phyloP scores from a whole-genome alignment of 2,329 filamentous ascomycete species.

The Alternaria novae-zelandiae region DNA sequence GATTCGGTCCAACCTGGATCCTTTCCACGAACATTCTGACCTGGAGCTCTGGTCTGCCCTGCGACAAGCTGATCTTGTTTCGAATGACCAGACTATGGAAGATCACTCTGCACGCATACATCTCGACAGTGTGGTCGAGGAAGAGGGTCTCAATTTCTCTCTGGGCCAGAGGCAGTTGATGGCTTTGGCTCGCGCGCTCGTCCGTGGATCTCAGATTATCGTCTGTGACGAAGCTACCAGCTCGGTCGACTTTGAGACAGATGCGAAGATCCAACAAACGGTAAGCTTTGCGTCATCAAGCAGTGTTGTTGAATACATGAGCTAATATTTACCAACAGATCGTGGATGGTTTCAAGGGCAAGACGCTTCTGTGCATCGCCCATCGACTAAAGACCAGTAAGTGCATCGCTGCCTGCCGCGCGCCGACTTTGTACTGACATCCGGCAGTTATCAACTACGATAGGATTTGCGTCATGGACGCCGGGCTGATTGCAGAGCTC shows the following conservation, averaged over 20 bases:
- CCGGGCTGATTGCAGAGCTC: conserved; percentile 84
- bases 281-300: conserved; percentile 63
- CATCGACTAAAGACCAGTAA: conserved; percentile 78
- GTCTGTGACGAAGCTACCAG: conserved; percentile 93
- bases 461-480: conserved; percentile 95
- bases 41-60: conserved; percentile 79
- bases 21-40: conserved; percentile 79
- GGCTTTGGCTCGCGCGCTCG: conserved; percentile 89
- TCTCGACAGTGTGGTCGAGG: conserved; percentile 85
- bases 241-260: conserved; percentile 75
- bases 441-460: conserved; percentile 82
- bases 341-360: conserved; percentile 80
- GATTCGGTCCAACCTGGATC: conserved; percentile 79
- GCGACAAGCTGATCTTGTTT: conserved; percentile 75
- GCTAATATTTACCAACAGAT: conserved; percentile 76
- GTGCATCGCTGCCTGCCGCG: not conserved
- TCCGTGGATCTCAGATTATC: conserved; percentile 87
- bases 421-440: not conserved
- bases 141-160: conserved; percentile 95
- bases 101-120: conserved; percentile 69
- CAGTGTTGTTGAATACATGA: not conserved
- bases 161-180: conserved; percentile 78
- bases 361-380: conserved; percentile 90
- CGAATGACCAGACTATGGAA: conserved; percentile 53
- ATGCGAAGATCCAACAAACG: conserved; percentile 91